Conservation (phyloP, 768 basidiomycete species). For the Amanita pseudoporphyria region DNA sequence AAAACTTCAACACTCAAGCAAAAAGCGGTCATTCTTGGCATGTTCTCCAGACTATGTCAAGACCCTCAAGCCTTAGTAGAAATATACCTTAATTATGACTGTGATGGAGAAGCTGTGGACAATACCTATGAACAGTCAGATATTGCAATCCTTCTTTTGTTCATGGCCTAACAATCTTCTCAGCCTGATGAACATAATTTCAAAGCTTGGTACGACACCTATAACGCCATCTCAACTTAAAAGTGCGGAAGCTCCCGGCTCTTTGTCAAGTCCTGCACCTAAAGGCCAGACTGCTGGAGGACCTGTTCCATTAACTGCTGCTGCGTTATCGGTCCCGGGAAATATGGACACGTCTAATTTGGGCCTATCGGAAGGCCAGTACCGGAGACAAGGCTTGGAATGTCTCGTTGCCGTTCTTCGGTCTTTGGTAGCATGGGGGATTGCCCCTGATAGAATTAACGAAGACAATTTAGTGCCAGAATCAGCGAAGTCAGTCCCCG, state of each 20-base stretch:
- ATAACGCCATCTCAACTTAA: slow-evolving; percentile 39
- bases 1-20: slow-evolving; percentile 91
- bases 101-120: slow-evolving; percentile 87
- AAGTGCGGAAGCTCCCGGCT: slow-evolving; percentile 49
- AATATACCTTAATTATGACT: slow-evolving; percentile 98
- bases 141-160: neutral
- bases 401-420: slow-evolving; percentile 83
- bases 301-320: slow-evolving; percentile 54
- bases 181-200: slow-evolving; percentile 91
- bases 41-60: slow-evolving; percentile 82
- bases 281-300: slow-evolving; percentile 29
- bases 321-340: slow-evolving; percentile 54
- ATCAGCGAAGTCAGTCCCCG: slow-evolving; percentile 33
- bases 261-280: slow-evolving; percentile 43
- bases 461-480: slow-evolving; percentile 31
- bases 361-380: slow-evolving; percentile 72
- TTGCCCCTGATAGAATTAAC: slow-evolving; percentile 34
- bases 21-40: slow-evolving; percentile 85
- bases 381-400: slow-evolving; percentile 90
- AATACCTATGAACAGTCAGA: slow-evolving; percentile 92
- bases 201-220: slow-evolving; percentile 71
- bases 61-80: slow-evolving; percentile 98
- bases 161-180: slow-evolving; percentile 7
- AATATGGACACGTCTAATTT: slow-evolving; percentile 58
- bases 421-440: slow-evolving; percentile 90